Base-by-base conservation (phyloP, 2,329 filamentous ascomycete genomes). In the Penicillium brevicompactum region DNA sequence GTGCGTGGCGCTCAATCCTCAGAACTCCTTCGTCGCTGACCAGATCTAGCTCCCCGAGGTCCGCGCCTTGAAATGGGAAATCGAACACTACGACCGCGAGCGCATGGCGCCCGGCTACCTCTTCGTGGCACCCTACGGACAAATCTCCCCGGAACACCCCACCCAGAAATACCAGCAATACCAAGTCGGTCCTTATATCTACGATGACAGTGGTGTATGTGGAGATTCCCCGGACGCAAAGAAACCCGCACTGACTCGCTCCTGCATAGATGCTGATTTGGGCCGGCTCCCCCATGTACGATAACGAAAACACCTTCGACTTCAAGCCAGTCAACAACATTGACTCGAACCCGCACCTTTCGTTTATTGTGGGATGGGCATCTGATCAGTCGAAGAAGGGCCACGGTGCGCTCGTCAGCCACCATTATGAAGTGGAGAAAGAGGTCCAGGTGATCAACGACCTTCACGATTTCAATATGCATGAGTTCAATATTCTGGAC, bases 161-260 rank as follows among this genome's bases (percentile, higher is more conserved):
- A 64, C 65, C 16, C 45, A 64, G 27, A 67, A 64, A 49, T 69
- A 61, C 55, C 69, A 76, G 47, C 76, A 78, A 51, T 66, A 74
- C 56, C 77, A 80, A 61, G 73, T 77, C 31, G 77, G 78, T 4
- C 74, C 78, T 13, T 77, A 81, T 58, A 80, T 81, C 50, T 80
- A 79, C 62, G 78, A 81, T 60, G 76, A 75, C 57, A 70, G 71
- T 61, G 78, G 78, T 51, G 71, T 74, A 69, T 49, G 62, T 56
- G n/a, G 11, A 42, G 21, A 8, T 6, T 27, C 22, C 40, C 16
- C 4, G 30, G 18, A 10, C 27, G 31, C 27, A 16, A 16, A 32
- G n/a, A 13, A 42, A 18, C 18, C 18, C 34, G 16, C 16, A 41
- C 58, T 60, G 46, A 60, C 55, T 46, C n/a, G 34, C 16, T 31